Base-by-base conservation (phyloP, 768 basidiomycete species). In the Mycena polygramma region DNA sequence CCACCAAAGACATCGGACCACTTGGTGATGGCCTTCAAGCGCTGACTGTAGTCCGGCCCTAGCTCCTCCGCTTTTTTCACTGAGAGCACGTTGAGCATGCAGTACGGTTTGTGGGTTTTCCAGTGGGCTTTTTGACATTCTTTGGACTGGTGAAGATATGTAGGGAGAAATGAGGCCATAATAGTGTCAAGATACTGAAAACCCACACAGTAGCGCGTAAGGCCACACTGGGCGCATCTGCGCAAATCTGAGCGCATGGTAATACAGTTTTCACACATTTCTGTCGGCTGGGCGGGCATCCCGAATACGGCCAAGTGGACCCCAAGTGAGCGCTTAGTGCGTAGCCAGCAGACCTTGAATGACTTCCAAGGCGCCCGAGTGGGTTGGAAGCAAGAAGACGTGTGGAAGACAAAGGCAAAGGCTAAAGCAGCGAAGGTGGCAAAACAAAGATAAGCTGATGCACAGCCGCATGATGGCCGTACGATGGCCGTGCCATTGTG, bases 121-220 rank as follows among this genome's bases (percentile, higher is more conserved):
- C 66, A 68, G 41, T 68, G 66, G 15, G 57, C 66, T 36, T 68
- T 68, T 59, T 68, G 66, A 43, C 66, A 68, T 46, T 20, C 46
- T 61, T 53, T 57, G 19, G 59, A 60, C 66, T 68, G 45, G 41
- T 36, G 57, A 48, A 24, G 43, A 36, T 39, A 41, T 49, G 48
- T 49, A 20, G 35, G 20, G 49, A 48, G 45, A 22, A 11, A 2
- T 37, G 59, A 51, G 36, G 30, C 30, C 30, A 6, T 2, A 51
- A 36, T 43, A 22, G 22, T 30, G 30, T 30, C 3, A 55, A 59
- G 39, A 24, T 41, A 41, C 55, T 36, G 57, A 58, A 58, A 26
- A 26, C 66, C 17, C 36, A 68, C 66, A 30, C 66, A 68, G 58
- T 62, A 68, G 30, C 66, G 66, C 37, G 45, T 39, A 22, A 37